A percentile compares a stretch with the other conserved stretches of the same genome.
These are phyloP conservation scores for Pseudocercospora pini-densiflorae DNA, from an alignment of 2,329 filamentous ascomycete species.

Conservation along the genomic window DNA sequence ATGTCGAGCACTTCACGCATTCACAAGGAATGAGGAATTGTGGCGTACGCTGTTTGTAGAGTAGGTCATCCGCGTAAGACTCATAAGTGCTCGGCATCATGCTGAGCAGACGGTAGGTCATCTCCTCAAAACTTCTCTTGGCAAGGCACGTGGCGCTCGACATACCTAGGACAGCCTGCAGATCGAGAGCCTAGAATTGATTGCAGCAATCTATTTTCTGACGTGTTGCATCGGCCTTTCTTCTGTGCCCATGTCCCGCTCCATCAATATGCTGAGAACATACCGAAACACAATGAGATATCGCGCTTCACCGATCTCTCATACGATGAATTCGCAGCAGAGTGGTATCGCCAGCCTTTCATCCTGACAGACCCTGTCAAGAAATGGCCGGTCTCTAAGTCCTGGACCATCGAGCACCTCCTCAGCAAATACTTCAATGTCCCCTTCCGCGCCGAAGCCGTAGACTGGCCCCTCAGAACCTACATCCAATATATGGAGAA, in stretches of 20 bases:
- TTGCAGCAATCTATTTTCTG: constrained; percentile 83
- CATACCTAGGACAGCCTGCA: constrained; percentile 66
- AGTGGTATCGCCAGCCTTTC: constrained; percentile 83
- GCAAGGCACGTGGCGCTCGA: constrained; percentile 84
- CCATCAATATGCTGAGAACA: constrained; percentile 68
- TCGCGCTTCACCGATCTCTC: constrained; percentile 69
- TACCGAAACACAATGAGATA: constrained; percentile 76
- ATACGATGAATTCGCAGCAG: constrained; percentile 71
- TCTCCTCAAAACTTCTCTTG: constrained; percentile 61
- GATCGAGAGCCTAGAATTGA: constrained; percentile 63
- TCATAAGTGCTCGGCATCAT: constrained; percentile 28
- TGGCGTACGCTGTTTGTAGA: constrained; percentile 85
- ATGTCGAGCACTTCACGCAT: constrained; percentile 86
- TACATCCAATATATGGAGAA: constrained; percentile 83
- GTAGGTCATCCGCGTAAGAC: constrained; percentile 62
- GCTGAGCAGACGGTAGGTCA: constrained; percentile 47
- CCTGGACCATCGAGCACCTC: constrained; percentile 75
- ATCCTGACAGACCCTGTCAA: constrained; percentile 82
- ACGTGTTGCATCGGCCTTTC: constrained; percentile 87
- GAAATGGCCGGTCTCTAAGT: constrained; percentile 75
- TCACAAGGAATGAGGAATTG: constrained; percentile 80
- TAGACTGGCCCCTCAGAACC: constrained; percentile 85
- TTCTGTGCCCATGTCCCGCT: constrained; percentile 80
- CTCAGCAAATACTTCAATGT: constrained; percentile 66
- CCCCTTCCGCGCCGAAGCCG: constrained; percentile 85